Percentiles rank a stretch among this genome's conserved stretches.
phyloP scores from a whole-genome alignment of 1,284 basidiomycete species.

The Puccinia horiana region DNA sequence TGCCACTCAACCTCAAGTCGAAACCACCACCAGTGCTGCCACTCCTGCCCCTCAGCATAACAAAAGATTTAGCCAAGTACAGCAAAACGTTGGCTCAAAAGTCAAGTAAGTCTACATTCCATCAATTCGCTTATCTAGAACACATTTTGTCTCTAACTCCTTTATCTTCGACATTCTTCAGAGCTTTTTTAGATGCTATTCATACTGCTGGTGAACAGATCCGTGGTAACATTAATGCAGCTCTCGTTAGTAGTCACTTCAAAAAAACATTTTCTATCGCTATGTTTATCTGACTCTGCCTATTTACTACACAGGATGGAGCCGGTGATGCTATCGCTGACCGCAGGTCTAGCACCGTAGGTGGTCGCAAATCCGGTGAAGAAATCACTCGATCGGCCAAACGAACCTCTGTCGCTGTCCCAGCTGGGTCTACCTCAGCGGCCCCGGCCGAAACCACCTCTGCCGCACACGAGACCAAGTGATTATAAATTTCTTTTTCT shows the following conservation, averaged over 20 bases:
- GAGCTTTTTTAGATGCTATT: constrained; percentile 10
- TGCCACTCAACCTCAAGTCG: constrained; percentile 8
- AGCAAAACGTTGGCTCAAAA: constrained; percentile 29
- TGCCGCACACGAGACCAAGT: neutral
- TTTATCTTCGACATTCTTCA: neutral
- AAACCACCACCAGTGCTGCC: neutral
- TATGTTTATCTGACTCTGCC: neutral
- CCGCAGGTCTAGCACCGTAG: neutral
- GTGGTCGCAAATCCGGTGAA: constrained; percentile 27
- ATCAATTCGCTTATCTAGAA: neutral
- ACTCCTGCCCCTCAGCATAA: neutral
- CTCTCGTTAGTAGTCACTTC: constrained; percentile 18
- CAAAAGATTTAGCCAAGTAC: constrained; percentile 22
- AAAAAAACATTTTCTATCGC: too few relatives aligned
- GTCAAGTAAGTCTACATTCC: constrained; percentile 6
- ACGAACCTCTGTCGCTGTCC: neutral
- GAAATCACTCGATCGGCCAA: neutral
- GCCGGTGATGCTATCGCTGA: constrained; percentile 37
- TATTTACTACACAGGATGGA: constrained; percentile 43
- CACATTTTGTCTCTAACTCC: neutral
- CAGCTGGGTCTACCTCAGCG: neutral
- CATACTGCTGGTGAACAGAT: constrained; percentile 41
- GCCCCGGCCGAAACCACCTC: neutral
- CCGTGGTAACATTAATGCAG: constrained; percentile 42
- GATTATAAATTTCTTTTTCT: neutral